These are phyloP conservation scores for Fagus sylvatica DNA, from an alignment of 306 rosid species.

Conservation along the genomic window DNA sequence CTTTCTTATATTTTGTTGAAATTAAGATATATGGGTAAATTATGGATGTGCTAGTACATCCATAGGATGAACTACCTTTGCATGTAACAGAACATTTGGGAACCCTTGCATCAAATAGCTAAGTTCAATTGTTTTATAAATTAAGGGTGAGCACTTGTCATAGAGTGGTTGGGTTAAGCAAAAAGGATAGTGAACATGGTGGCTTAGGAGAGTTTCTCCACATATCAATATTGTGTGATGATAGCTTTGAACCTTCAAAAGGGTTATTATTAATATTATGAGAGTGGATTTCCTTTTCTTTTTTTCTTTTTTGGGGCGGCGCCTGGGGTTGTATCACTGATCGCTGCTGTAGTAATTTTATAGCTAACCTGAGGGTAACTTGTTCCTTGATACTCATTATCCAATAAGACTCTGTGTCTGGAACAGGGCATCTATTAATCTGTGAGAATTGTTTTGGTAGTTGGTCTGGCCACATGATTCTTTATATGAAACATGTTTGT, in stretches of 20 bases:
- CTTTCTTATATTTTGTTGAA: not conserved
- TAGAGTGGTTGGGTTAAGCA: conserved; percentile 44
- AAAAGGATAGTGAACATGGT: conserved; percentile 54
- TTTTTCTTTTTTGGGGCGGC: no score
- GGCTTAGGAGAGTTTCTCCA: conserved; percentile 57
- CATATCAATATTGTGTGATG: conserved; percentile 46
- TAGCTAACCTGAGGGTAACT: no score
- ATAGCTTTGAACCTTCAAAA: conserved; percentile 33
- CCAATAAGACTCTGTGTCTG: no score
- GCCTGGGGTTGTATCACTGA: no score
- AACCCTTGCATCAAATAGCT: not conserved
- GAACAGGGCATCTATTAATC: no score
- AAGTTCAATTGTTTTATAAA: not conserved
- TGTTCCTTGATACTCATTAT: no score
- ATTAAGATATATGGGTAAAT: not conserved
- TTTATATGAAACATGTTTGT: not conserved
- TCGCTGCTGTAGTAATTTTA: no score
- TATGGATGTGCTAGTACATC: not conserved
- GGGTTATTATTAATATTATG: not conserved
- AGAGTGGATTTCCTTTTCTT: conserved; percentile 4
- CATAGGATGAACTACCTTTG: not conserved
- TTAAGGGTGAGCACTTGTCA: not conserved
- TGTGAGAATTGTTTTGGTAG: not conserved
- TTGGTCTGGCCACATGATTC: not conserved
- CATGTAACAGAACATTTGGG: not conserved